phyloP scores from a whole-genome alignment of 2,329 filamentous ascomycete species.

The Lasiodiplodia sp. region DNA sequence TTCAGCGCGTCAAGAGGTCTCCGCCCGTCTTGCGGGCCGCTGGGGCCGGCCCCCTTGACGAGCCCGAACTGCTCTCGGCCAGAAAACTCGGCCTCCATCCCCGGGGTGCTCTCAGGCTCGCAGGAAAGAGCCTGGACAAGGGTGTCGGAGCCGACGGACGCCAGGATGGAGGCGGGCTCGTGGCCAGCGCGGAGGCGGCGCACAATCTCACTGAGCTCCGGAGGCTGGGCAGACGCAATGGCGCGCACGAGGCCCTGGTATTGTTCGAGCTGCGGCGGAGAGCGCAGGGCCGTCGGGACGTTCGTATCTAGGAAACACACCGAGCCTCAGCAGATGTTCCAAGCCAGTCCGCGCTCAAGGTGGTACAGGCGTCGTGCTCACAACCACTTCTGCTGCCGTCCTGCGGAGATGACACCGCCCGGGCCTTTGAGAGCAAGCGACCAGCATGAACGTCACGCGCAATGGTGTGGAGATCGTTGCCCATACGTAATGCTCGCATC shows the following conservation, averaged over 20 bases:
- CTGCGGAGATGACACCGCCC: constrained; percentile 24
- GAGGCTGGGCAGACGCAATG: constrained; percentile 24
- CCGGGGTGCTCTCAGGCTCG: constrained; percentile 27
- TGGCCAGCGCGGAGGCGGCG: constrained; percentile 31
- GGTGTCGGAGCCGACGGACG: constrained; percentile 6
- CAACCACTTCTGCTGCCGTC: constrained; percentile 25
- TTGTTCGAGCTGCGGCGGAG: constrained; percentile 12
- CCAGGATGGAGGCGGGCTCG: constrained; percentile 30
- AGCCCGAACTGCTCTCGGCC: constrained; percentile 31
- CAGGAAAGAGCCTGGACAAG: constrained; percentile 28
- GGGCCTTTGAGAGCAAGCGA: constrained; percentile 30
- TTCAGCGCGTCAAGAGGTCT: constrained; percentile 6
- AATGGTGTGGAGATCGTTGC: constrained; percentile 31
- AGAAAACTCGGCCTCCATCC: constrained; percentile 33
- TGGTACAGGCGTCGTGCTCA: constrained; percentile 26
- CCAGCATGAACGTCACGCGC: constrained; percentile 35
- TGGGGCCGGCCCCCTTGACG: constrained; percentile 27
- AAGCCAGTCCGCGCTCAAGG: constrained; percentile 18
- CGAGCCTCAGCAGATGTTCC: constrained; percentile 27
- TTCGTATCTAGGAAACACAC: constrained; percentile 14
- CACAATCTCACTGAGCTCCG: constrained; percentile 35
- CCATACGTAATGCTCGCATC: constrained; percentile 33
- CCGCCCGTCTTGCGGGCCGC: constrained; percentile 1
- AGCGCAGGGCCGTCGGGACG: constrained; percentile 7
- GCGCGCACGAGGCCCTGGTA: constrained; percentile 30